Conservation (phyloP, 2,329 filamentous ascomycete genomes). For the Cercospora beticola region DNA sequence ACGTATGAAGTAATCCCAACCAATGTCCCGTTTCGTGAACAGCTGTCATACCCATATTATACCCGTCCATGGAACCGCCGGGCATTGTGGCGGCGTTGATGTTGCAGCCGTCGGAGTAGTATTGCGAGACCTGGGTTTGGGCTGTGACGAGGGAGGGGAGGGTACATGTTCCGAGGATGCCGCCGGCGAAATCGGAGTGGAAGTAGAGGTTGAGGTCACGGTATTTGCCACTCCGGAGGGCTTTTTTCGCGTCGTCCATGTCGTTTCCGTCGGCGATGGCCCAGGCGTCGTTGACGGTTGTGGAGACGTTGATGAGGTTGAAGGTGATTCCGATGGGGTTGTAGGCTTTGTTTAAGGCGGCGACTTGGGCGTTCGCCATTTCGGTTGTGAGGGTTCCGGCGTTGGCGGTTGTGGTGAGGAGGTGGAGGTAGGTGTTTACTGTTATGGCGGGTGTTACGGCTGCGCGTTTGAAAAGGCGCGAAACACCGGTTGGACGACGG, state of each 20-base stretch:
- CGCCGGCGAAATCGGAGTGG: conserved; percentile 52
- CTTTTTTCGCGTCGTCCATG: conserved; percentile 53
- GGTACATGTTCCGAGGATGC: conserved; percentile 57
- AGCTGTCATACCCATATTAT: conserved; percentile 49
- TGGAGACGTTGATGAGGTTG: conserved; percentile 50
- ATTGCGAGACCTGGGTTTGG: conserved; percentile 37
- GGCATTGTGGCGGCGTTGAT: conserved; percentile 59
- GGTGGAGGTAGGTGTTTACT: conserved; percentile 48
- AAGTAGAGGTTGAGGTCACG: conserved; percentile 60
- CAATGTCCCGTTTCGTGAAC: conserved; percentile 53
- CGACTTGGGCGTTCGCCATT: conserved; percentile 43
- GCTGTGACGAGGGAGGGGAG: conserved; percentile 45
- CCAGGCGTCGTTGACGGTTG: conserved; percentile 56
- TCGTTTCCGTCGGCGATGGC: conserved; percentile 48
- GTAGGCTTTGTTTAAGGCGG: conserved; percentile 47
- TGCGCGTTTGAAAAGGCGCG: conserved; percentile 29
- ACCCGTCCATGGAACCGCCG: conserved; percentile 50
- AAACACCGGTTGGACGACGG: conserved; percentile 16
- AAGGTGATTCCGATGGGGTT: conserved; percentile 54
- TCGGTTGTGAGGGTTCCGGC: conserved; percentile 42
- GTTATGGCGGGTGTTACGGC: conserved; percentile 34
- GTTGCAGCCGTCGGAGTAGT: conserved; percentile 58
- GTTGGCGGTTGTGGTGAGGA: conserved; percentile 42
- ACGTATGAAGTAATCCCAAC: conserved; percentile 49
- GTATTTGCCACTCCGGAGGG: conserved; percentile 56